Percentiles rank a stretch among this genome's conserved stretches.
These are phyloP conservation scores for Globisporangium iwayamae DNA, from an alignment of 352 stramenopile species.

Conservation along the genomic window DNA sequence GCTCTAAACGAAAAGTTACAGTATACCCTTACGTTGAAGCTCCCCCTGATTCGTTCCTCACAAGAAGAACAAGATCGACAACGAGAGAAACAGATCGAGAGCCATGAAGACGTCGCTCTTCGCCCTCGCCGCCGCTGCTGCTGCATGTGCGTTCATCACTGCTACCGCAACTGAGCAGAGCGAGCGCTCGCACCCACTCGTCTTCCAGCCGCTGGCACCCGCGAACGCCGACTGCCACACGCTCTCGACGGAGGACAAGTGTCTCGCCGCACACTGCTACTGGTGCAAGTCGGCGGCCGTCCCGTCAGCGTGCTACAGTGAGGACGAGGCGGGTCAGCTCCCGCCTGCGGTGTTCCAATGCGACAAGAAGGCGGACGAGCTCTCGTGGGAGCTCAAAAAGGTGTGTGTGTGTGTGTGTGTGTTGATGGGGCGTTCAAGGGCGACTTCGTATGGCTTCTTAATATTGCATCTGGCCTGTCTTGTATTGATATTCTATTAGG, in stretches of 20 bases:
- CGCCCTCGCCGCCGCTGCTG: not conserved
- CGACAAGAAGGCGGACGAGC: constrained; percentile 26
- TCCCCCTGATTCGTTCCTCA: not conserved
- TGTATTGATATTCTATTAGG: not conserved
- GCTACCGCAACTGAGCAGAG: not conserved
- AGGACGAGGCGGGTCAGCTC: constrained; percentile 57
- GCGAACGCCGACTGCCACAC: constrained; percentile 43
- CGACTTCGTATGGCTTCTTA: not conserved
- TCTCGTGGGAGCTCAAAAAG: constrained; percentile 36
- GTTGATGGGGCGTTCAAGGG: not conserved
- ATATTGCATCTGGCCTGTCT: not conserved
- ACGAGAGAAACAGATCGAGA: not conserved
- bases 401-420: constrained; percentile 7
- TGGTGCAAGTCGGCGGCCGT: constrained; percentile 81
- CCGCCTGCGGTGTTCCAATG: constrained; percentile 77
- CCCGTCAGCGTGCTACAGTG: constrained; percentile 73
- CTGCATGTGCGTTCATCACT: not conserved
- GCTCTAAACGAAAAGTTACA: not conserved
- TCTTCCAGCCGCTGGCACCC: constrained; percentile 20
- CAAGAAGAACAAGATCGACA: not conserved
- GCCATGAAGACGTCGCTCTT: constrained; percentile 5
- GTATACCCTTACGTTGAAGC: not conserved
- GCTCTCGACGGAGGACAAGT: constrained; percentile 43
- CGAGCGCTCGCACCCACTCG: constrained; percentile 15
- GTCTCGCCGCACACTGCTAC: constrained; percentile 50